Evolutionary conservation across 768 basidiomycete genomes (phyloP).

Genomic region (Nidula microcarpa): DNA sequence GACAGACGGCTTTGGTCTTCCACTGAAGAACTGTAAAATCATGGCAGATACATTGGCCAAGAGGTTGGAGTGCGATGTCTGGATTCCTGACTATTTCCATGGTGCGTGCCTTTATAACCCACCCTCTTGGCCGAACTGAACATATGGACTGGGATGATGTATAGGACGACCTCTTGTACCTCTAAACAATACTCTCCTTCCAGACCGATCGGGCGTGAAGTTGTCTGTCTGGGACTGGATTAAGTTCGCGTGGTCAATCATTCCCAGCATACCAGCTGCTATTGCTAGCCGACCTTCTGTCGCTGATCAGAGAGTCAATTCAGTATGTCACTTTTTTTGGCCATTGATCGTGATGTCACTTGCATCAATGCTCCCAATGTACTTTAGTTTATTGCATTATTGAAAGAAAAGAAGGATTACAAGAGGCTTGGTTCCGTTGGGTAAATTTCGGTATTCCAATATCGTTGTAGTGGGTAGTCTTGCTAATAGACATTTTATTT

Average conservation of each 20-base stretch:
- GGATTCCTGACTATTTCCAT: constrained; percentile 53
- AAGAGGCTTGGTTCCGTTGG: constrained; percentile 37
- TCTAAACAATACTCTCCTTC: constrained; percentile 16
- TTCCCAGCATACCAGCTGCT: constrained; percentile 26
- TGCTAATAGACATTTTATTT: neutral
- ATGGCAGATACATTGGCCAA: constrained; percentile 46
- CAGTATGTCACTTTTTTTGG: constrained; percentile 7
- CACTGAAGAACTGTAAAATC: constrained; percentile 47
- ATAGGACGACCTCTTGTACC: constrained; percentile 27
- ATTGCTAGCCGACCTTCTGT: constrained; percentile 27
- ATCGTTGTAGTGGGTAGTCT: no score
- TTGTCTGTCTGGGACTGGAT: constrained; percentile 24
- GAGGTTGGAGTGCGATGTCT: constrained; percentile 47
- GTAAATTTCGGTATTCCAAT: constrained; percentile 12
- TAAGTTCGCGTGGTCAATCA: constrained; percentile 15
- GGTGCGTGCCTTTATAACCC: constrained; percentile 20
- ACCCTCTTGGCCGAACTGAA: no score
- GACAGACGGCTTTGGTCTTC: constrained; percentile 53
- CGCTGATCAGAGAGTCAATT: constrained; percentile 20
- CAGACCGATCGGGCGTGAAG: constrained; percentile 30
- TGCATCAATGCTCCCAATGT: neutral
- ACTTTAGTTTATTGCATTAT: constrained; percentile 26
- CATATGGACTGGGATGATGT: neutral
- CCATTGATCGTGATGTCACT: neutral
- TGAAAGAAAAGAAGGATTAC: constrained; percentile 34